Base-by-base conservation (phyloP, 345 rosid genomes). In the Salix caprea region DNA sequence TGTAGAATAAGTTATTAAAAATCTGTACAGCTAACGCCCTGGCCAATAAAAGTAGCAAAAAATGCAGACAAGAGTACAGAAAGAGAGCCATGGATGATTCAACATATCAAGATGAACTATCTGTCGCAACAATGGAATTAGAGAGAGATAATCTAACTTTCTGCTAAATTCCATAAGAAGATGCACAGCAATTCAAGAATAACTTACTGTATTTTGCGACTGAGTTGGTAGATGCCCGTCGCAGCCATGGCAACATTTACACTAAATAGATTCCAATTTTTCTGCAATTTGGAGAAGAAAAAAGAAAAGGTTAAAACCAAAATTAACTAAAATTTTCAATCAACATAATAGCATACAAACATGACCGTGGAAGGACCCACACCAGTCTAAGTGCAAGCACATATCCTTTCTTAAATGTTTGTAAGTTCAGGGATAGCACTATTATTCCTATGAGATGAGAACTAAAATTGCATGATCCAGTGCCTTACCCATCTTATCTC, bases 201-300 rank as follows among this genome's bases (percentile, higher is more conserved):
- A 75, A 76, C 97, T 89, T 85, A 92, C 99, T 82, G 82, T 5
- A 93, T 74, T 86, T 92, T 93, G 76, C 98, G 95, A 9, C 90
- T 24, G 67, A 96, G 90, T 83, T 96, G 99, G 80, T 91, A 93
- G 30, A 93, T 67, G 73, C 98, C 97, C 2, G 99, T 93, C 70
- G 86, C 90, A 2, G 94, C 94, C 97, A 91, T 96, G 44, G 89
- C 96, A 72, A 93, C 71, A 70, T 92, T 96, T 69, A 93, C 97
- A 44, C 96, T 87, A 60, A 91, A 90, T 66, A 96, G 96, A 83
- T 93, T 96, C 99, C 98, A 96, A 82, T 96, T 93, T 87, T 92
- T 91, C 99, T 93, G 90, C 77, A 84, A 78, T 81, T 70, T 46
- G 34, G 44, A 76, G 54, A 71, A 7, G 36, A 39, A 44, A 68